phyloP scores from a whole-genome alignment of 2,329 filamentous ascomycete genomes.

The Colletotrichum euphorbiae region DNA sequence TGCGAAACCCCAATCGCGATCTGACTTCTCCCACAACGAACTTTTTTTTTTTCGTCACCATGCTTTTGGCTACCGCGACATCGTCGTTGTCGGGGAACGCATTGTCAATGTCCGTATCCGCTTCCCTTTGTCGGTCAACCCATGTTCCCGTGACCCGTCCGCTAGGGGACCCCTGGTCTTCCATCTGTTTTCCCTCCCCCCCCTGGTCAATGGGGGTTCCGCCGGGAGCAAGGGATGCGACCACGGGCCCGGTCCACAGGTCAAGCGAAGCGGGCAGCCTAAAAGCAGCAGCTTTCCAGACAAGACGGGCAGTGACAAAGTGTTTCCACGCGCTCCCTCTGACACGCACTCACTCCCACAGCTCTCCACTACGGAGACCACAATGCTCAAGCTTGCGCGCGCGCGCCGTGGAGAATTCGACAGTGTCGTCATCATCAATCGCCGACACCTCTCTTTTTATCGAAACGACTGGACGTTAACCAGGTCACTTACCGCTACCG shows the following conservation, averaged over 20 bases:
- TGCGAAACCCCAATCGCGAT: constrained; percentile 34
- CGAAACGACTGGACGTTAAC: background rate
- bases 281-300: constrained; percentile 2
- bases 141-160: constrained; percentile 18
- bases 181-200: background rate
- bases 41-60: background rate
- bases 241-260: constrained; percentile 12
- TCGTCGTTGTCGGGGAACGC: constrained; percentile 1
- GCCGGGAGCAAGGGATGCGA: constrained; percentile 1
- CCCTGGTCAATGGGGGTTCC: background rate
- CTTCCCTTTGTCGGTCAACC: constrained; percentile 11
- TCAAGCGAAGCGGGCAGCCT: background rate
- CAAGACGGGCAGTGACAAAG: constrained; percentile 6
- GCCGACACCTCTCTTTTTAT: constrained; percentile 4
- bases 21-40: constrained; percentile 1
- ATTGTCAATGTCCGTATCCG: constrained; percentile 11
- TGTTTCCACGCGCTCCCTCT: constrained; percentile 9
- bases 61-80: background rate
- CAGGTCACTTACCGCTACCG: background rate
- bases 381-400: background rate
- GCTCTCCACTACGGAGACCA: constrained; percentile 15
- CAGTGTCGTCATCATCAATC: constrained; percentile 32
- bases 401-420: constrained; percentile 8
- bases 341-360: constrained; percentile 14
- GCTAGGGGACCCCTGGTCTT: constrained; percentile 1